Percentiles rank a stretch among this genome's conserved stretches.
These are phyloP conservation scores for Sesbania bispinosa DNA, from an alignment of 306 rosid genomes.

Conservation along the genomic window DNA sequence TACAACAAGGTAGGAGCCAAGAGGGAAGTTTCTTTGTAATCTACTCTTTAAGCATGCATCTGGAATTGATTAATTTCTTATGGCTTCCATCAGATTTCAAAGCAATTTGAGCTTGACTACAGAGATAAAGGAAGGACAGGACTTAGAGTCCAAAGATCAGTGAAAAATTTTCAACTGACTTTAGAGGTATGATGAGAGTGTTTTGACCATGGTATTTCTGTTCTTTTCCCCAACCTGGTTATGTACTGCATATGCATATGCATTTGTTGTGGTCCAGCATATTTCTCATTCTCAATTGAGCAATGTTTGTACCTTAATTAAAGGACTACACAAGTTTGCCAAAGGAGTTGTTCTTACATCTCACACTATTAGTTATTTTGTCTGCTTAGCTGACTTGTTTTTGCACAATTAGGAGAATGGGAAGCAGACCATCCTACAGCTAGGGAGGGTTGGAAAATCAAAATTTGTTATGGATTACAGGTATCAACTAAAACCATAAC, in stretches of 20 bases:
- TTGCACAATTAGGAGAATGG: conserved; percentile 58
- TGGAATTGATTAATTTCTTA: neutral
- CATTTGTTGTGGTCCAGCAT: neutral
- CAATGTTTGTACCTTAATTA: too few species aligned
- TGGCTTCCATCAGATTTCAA: conserved; percentile 48
- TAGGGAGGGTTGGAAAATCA: conserved; percentile 78
- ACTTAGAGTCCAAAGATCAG: conserved; percentile 67
- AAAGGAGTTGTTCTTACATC: neutral
- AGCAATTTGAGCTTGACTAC: conserved; percentile 79
- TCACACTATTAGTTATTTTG: neutral
- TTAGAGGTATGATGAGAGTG: conserved; percentile 52
- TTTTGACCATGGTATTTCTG: neutral
- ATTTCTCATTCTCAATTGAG: too few species aligned
- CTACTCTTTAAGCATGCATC: neutral
- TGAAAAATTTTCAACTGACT: conserved; percentile 85
- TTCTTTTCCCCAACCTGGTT: too few species aligned
- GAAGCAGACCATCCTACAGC: conserved; percentile 74
- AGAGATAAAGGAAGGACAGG: conserved; percentile 84
- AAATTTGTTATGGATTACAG: conserved; percentile 93
- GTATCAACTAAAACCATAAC: conserved; percentile 31
- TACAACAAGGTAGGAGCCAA: conserved; percentile 60
- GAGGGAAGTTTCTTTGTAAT: neutral
- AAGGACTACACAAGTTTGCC: too few species aligned
- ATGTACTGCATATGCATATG: neutral
- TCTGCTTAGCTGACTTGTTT: conserved; percentile 16